Evolutionary conservation across 139 green algal genomes (phyloP), one percentile per base, ranked within the genome.

Genomic region (Gonium pectorale): DNA sequence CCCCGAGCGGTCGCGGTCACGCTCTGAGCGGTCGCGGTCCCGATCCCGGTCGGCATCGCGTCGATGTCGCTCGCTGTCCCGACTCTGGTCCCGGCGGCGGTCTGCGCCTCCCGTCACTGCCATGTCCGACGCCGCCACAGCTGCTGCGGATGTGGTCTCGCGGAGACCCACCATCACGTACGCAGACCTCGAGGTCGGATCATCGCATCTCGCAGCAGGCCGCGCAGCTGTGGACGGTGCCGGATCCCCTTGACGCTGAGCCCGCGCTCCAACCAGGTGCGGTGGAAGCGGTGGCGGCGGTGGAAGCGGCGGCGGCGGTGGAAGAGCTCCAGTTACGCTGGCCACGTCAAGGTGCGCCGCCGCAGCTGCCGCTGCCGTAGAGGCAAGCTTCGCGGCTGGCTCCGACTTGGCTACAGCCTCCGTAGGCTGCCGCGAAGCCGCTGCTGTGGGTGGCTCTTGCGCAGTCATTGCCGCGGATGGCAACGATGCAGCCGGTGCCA

Each of bases 91-190:
- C 3, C 52, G 51, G 7, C 68, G 52, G 21, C 71, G 71, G 4
- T 80, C 72, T 22, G 49, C 33, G 31, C 46, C 52, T 5, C 13
- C 51, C 22, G 56, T 64, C 2, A 27, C 56, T 64, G 56, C 56
- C 19, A 8, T 8, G 46, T 31, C 35, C 41, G 38, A 11, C 33
- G 38, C 62, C 6, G 40, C 21, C 35, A 1, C 49, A 35, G 49
- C 49, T 49, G 52, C 35, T 54, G 72, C 27, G 9, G n/a, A n/a
- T n/a, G 54, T 82, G 3, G 75, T 49, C 33, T 83, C 77, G 15
- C 62, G 62, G n/a, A 83, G 63, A 3, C 77, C 77, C 1, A 37
- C 3, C 77, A 83, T 83, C 7, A 83, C 77, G 44, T 83, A 83
- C 0, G 77, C 43, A 4, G 77, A 83, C 6, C 77, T 43, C 19